Evolutionary conservation across 306 rosid species (phyloP).

Genomic region (Luffa aegyptiaca): DNA sequence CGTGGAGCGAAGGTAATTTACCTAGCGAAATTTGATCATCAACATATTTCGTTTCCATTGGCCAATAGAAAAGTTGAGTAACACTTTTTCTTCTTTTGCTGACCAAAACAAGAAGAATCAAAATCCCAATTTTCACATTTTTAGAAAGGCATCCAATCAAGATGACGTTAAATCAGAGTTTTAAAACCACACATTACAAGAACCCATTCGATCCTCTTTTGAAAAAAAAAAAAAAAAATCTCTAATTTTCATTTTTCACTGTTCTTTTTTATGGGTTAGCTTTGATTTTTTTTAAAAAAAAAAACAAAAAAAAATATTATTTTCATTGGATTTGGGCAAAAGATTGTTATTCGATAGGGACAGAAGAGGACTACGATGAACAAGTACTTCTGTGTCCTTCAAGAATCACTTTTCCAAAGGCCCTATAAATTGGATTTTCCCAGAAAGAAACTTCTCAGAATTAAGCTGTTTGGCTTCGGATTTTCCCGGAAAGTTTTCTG

Average conservation of each 20-base stretch:
- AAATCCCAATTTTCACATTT: background rate
- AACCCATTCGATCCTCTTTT: background rate
- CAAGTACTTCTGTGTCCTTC: background rate
- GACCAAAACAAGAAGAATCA: background rate
- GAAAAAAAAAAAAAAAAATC: background rate
- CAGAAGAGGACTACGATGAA: slow-evolving; percentile 4
- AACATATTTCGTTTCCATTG: too few relatives aligned
- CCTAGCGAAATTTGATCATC: too few relatives aligned
- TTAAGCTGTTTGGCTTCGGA: background rate
- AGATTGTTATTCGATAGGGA: slow-evolving; percentile 8
- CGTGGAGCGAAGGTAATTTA: too few relatives aligned
- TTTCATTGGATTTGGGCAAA: background rate
- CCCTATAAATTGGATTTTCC: background rate
- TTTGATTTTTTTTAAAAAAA: background rate
- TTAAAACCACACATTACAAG: slow-evolving; percentile 1
- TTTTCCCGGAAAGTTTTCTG: background rate
- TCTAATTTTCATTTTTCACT: background rate
- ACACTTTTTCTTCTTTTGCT: background rate
- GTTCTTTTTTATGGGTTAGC: background rate
- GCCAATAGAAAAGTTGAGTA: too few relatives aligned
- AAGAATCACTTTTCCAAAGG: background rate
- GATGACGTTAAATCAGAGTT: background rate
- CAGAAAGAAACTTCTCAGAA: background rate
- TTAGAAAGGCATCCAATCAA: background rate
- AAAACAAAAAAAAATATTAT: background rate